Percentiles rank a stretch among this genome's conserved stretches.
Evolutionary conservation across 2,329 filamentous ascomycete species (phyloP).

Genomic region (Trichoderma sp.): DNA sequence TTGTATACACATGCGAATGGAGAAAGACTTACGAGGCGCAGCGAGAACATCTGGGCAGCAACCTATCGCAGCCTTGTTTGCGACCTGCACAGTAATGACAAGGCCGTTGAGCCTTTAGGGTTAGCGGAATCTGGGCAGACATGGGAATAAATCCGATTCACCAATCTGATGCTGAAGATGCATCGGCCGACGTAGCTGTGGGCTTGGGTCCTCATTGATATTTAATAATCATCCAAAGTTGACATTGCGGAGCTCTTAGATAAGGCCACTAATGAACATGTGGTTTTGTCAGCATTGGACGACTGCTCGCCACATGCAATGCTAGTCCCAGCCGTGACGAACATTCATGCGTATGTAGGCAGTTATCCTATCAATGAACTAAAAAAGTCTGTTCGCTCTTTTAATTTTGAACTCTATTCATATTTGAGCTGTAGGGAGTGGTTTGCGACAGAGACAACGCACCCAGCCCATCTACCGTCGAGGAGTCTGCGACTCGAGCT

Average conservation of each 20-base stretch:
- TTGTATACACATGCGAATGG: neutral
- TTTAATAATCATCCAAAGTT: neutral
- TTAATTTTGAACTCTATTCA: constrained; percentile 69
- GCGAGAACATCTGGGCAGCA: neutral
- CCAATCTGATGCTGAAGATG: neutral
- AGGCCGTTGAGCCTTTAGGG: neutral
- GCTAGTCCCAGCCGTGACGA: constrained; percentile 64
- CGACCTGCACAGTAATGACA: neutral
- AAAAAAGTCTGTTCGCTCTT: constrained; percentile 62
- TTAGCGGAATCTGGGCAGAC: neutral
- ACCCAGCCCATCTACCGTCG: constrained; percentile 68
- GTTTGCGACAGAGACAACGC: constrained; percentile 61
- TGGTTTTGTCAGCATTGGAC: constrained; percentile 36
- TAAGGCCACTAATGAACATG: neutral
- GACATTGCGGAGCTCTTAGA: neutral
- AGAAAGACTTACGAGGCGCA: neutral
- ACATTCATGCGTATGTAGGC: constrained; percentile 60
- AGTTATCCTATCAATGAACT: constrained; percentile 63
- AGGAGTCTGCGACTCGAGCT: constrained; percentile 63
- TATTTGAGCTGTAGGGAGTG: constrained; percentile 65
- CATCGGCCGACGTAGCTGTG: neutral
- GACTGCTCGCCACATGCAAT: constrained; percentile 64
- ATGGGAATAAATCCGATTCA: neutral
- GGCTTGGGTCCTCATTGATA: neutral
- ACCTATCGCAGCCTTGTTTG: constrained; percentile 4